These are phyloP conservation scores for Macrolepiota albuminosa DNA, from an alignment of 768 basidiomycete genomes.

Conservation along the genomic window DNA sequence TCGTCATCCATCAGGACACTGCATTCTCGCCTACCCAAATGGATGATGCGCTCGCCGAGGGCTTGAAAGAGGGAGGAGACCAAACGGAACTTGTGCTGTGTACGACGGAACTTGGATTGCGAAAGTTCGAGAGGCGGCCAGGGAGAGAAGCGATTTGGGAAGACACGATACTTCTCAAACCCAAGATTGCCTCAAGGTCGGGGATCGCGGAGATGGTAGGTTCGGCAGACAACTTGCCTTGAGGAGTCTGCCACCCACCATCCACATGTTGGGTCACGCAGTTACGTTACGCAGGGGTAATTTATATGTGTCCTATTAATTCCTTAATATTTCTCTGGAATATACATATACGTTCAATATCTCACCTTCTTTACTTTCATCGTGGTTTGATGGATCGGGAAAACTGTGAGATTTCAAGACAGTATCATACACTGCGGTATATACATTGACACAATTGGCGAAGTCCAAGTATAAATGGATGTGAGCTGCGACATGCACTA, in stretches of 20 bases:
- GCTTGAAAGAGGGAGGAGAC: conserved; percentile 13
- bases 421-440: background rate
- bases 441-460: background rate
- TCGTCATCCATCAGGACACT: conserved; percentile 39
- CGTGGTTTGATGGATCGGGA: background rate
- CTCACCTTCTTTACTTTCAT: conserved; percentile 1
- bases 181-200: conserved; percentile 49
- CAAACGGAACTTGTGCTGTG: conserved; percentile 39
- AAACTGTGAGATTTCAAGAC: background rate
- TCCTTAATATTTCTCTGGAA: background rate
- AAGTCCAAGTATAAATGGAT: background rate
- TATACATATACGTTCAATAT: background rate
- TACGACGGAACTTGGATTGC: conserved; percentile 53
- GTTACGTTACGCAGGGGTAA: background rate
- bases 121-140: conserved; percentile 32
- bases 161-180: conserved; percentile 43
- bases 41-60: conserved; percentile 37
- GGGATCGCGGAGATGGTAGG: conserved; percentile 29
- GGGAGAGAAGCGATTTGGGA: conserved; percentile 44
- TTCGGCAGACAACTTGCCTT: conserved; percentile 13
- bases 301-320: background rate
- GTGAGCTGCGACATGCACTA: conserved; percentile 2
- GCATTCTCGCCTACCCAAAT: conserved; percentile 36
- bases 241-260: background rate
- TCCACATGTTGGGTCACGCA: background rate